Conservation (phyloP, 345 rosid genomes). For the Acer campestre region DNA sequence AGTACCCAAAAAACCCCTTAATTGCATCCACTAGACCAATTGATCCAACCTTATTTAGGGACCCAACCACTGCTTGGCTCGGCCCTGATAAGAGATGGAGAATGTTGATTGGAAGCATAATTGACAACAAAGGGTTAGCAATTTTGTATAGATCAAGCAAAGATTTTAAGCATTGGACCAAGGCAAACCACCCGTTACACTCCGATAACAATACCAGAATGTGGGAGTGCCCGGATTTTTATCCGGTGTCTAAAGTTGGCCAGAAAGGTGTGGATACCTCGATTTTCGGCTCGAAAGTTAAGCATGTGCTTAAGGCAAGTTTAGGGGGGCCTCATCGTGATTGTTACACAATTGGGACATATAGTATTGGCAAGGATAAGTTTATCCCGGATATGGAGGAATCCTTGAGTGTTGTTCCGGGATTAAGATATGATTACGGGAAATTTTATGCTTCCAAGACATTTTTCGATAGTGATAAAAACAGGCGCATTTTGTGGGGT, state of each 20-base stretch:
- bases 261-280: slow-evolving; percentile 32
- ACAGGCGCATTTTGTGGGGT: slow-evolving; percentile 57
- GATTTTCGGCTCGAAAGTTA: slow-evolving; percentile 14
- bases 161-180: slow-evolving; percentile 45
- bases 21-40: slow-evolving; percentile 29
- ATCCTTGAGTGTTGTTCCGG: slow-evolving; percentile 29
- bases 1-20: slow-evolving; percentile 44
- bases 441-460: slow-evolving; percentile 72
- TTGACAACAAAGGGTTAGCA: slow-evolving; percentile 30
- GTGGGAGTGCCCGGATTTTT: slow-evolving; percentile 70
- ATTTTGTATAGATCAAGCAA: slow-evolving; percentile 35
- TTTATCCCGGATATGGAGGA: slow-evolving; percentile 37
- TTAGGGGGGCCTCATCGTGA: slow-evolving; percentile 33
- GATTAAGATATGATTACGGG: slow-evolving; percentile 56
- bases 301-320: slow-evolving; percentile 68
- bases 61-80: slow-evolving; percentile 61
- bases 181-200: slow-evolving; percentile 34
- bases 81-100: slow-evolving; percentile 44
- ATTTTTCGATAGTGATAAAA: slow-evolving; percentile 43
- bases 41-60: slow-evolving; percentile 50
- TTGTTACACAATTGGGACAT: slow-evolving; percentile 47
- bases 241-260: slow-evolving; percentile 25
- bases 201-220: slow-evolving; percentile 37
- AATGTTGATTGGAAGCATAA: slow-evolving; percentile 35
- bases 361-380: slow-evolving; percentile 22